A percentile compares a stretch with the other conserved stretches of the same genome.
phyloP scores from a whole-genome alignment of 306 rosid species.

The Trichosanthes truncata region DNA sequence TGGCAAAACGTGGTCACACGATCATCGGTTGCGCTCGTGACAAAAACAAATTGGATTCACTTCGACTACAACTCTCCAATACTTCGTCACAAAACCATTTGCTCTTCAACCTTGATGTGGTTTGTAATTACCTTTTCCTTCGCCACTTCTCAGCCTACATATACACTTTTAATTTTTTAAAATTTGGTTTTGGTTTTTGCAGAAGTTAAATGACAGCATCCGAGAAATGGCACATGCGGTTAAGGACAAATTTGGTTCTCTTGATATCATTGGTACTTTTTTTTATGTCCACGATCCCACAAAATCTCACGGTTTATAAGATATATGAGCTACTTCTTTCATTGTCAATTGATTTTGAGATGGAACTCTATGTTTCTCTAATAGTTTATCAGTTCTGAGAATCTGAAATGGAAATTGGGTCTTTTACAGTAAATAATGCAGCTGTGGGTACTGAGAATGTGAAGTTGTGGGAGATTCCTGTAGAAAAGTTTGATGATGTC shows the following conservation, averaged over 20 bases:
- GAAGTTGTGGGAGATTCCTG: background rate
- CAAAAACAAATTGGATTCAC: background rate
- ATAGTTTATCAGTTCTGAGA: too few species aligned
- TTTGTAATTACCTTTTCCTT: too few species aligned
- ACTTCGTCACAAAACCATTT: background rate
- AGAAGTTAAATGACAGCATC: background rate
- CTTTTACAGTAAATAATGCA: background rate
- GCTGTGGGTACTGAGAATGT: background rate
- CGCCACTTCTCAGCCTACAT: too few species aligned
- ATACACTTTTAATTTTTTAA: too few species aligned
- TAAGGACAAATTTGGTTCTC: background rate
- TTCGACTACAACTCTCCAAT: background rate
- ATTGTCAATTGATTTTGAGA: too few species aligned
- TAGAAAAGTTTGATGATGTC: too few species aligned
- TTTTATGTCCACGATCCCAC: too few species aligned
- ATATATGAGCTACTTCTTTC: too few species aligned
- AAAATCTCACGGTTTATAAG: too few species aligned
- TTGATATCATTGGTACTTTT: background rate
- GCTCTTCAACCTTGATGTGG: background rate
- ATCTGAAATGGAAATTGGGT: too few species aligned
- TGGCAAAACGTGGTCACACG: background rate
- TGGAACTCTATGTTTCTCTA: too few species aligned
- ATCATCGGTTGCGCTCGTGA: background rate
- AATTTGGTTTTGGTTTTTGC: background rate
- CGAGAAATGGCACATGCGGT: background rate